Conservation (phyloP, 345 rosid species). For the Gossypium raimondii region DNA sequence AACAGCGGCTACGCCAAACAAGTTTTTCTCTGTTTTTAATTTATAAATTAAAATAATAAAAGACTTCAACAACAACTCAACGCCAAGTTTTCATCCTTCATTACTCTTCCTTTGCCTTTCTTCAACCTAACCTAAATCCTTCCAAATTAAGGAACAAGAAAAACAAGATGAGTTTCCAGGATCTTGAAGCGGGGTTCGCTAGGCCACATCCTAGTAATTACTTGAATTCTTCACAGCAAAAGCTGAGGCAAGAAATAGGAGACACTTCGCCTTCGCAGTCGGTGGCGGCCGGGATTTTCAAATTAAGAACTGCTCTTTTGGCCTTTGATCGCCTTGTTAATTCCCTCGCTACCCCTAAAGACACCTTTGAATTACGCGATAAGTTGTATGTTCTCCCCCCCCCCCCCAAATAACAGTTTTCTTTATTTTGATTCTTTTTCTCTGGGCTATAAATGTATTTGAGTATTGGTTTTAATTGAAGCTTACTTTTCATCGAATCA, state of each 20-base stretch:
- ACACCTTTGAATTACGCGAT: constrained; percentile 59
- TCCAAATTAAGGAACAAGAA: not conserved
- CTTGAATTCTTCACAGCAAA: constrained; percentile 11
- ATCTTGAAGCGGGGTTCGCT: constrained; percentile 43
- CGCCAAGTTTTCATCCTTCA: not conserved
- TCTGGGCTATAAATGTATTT: not conserved
- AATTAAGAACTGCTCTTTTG: constrained; percentile 61
- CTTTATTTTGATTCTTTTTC: not conserved
- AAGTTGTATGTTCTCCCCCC: constrained; percentile 41
- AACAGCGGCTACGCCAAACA: not conserved
- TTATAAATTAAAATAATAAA: too few relatives aligned
- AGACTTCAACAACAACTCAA: not conserved
- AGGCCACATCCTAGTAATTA: constrained; percentile 17
- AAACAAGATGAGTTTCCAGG: constrained; percentile 52
- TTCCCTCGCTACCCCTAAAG: constrained; percentile 71
- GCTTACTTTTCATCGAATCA: not conserved
- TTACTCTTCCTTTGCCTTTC: not conserved
- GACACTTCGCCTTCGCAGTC: constrained; percentile 59
- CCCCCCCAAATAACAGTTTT: not conserved
- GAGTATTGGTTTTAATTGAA: not conserved
- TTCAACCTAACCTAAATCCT: not conserved
- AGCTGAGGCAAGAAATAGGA: constrained; percentile 18
- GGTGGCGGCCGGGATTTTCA: constrained; percentile 69
- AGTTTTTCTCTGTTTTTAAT: too few relatives aligned
- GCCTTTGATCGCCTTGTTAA: constrained; percentile 66